These are phyloP conservation scores for Phylloporus sp. DNA, from an alignment of 768 basidiomycete species.

Conservation along the genomic window DNA sequence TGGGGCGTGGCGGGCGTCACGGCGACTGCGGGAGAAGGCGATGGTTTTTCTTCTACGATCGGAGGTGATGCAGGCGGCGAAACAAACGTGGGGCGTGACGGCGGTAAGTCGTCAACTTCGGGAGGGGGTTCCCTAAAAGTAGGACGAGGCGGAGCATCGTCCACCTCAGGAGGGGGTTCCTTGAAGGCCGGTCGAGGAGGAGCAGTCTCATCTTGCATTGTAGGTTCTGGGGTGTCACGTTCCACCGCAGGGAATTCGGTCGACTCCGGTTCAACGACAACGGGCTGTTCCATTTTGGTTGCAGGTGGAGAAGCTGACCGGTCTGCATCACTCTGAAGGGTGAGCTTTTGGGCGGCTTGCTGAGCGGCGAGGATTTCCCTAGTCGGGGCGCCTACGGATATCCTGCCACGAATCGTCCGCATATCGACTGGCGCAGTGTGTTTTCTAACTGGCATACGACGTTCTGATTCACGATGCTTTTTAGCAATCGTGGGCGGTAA, in stretches of 20 bases:
- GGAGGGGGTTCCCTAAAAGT: constrained; percentile 61
- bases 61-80: constrained; percentile 24
- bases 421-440: constrained; percentile 86
- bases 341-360: constrained; percentile 53
- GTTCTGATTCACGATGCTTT: constrained; percentile 85
- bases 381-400: constrained; percentile 66
- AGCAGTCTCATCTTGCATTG: constrained; percentile 3
- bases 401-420: constrained; percentile 73
- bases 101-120: constrained; percentile 42
- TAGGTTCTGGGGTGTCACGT: background rate
- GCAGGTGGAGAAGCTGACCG: constrained; percentile 15
- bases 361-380: constrained; percentile 70
- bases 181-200: constrained; percentile 49
- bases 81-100: constrained; percentile 15
- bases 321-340: constrained; percentile 22
- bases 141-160: constrained; percentile 36
- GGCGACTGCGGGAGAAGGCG: constrained; percentile 32
- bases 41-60: constrained; percentile 17
- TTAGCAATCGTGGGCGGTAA: constrained; percentile 77
- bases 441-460: constrained; percentile 77
- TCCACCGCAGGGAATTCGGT: constrained; percentile 5
- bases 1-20: constrained; percentile 47
- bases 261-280: constrained; percentile 16
- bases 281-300: constrained; percentile 17
- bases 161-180: constrained; percentile 49